Evolutionary conservation across 441 rosid species (phyloP).

Genomic region (Breynia disticha): DNA sequence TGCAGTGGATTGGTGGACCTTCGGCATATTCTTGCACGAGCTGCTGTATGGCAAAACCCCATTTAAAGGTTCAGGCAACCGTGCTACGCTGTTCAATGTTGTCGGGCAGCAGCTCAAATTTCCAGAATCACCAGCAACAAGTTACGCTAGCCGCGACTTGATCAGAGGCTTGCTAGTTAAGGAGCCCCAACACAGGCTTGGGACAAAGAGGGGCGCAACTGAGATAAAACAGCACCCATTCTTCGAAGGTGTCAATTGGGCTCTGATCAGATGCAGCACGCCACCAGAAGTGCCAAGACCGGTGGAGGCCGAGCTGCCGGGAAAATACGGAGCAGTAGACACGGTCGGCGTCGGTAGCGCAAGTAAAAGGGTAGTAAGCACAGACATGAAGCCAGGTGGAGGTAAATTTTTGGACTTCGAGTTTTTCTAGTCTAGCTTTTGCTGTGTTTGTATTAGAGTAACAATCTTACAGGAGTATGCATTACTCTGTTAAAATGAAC

Average conservation of each 20-base stretch:
- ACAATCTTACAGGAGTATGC: no score
- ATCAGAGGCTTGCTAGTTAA: constrained; percentile 77
- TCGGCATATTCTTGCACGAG: constrained; percentile 85
- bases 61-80: constrained; percentile 90
- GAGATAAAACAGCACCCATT: constrained; percentile 98
- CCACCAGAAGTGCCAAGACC: constrained; percentile 95
- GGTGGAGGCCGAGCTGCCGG: constrained; percentile 58
- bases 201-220: constrained; percentile 92
- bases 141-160: constrained; percentile 74
- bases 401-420: constrained; percentile 96
- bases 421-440: constrained; percentile 53
- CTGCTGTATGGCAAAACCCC: constrained; percentile 80
- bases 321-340: constrained; percentile 51
- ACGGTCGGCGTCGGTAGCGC: constrained; percentile 64
- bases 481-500: no score
- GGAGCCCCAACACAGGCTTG: constrained; percentile 86
- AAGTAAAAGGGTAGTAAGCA: constrained; percentile 54
- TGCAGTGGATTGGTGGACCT: constrained; percentile 99
- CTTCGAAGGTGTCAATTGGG: constrained; percentile 97
- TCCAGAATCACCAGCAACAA: constrained; percentile 83
- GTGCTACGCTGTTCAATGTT: constrained; percentile 88
- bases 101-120: constrained; percentile 89
- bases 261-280: constrained; percentile 87
- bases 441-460: constrained; percentile 6
- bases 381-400: constrained; percentile 62